These are phyloP conservation scores for Diutina pseudorugosa DNA, from an alignment of 1,139 yeast genomes.

Conservation along the genomic window DNA sequence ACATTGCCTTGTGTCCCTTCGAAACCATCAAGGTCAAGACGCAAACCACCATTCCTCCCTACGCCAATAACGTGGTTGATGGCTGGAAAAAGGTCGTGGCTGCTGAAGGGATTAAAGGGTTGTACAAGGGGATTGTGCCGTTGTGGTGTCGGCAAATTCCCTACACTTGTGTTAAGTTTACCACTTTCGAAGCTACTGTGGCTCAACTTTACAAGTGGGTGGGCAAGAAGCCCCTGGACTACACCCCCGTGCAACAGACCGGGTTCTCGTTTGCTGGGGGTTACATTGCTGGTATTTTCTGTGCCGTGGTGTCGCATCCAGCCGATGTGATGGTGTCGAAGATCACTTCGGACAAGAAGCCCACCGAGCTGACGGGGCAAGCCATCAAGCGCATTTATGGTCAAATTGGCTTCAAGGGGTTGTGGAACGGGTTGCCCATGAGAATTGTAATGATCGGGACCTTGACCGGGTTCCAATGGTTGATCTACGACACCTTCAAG, in stretches of 20 bases:
- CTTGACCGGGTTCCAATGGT: slow-evolving; percentile 93
- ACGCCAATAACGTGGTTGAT: slow-evolving; percentile 46
- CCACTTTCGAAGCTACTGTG: slow-evolving; percentile 84
- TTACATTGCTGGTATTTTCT: slow-evolving; percentile 90
- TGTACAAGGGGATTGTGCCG: slow-evolving; percentile 82
- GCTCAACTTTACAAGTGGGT: slow-evolving; percentile 49
- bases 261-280: slow-evolving; percentile 93
- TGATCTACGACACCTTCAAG: slow-evolving; percentile 88
- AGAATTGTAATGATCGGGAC: slow-evolving; percentile 97
- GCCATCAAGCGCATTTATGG: slow-evolving; percentile 66
- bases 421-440: slow-evolving; percentile 91
- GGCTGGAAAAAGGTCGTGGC: slow-evolving; percentile 59
- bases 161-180: slow-evolving; percentile 92
- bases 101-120: slow-evolving; percentile 55
- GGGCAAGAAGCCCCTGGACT: slow-evolving; percentile 29
- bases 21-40: slow-evolving; percentile 90
- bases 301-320: slow-evolving; percentile 92
- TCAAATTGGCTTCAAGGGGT: slow-evolving; percentile 76
- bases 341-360: slow-evolving; percentile 62
- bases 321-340: slow-evolving; percentile 96
- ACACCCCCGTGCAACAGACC: slow-evolving; percentile 56
- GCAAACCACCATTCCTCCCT: slow-evolving; percentile 86
- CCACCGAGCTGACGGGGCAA: slow-evolving; percentile 52
- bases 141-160: slow-evolving; percentile 94
- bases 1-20: slow-evolving; percentile 78